Conservation (phyloP, 352 stramenopile genomes). For the Pythium rishiriense region DNA sequence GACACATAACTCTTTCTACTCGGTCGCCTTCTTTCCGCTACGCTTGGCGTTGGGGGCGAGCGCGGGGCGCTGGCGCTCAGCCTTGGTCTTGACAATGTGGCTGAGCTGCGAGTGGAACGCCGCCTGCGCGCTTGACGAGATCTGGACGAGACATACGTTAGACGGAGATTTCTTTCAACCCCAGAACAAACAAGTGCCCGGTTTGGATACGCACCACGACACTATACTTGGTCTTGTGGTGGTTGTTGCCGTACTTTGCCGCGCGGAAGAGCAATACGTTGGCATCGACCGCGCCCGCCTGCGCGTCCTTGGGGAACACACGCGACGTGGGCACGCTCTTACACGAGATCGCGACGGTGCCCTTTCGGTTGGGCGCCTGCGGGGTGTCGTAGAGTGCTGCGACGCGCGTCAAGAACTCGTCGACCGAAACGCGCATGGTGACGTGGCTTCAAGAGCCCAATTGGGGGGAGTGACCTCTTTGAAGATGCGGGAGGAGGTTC, state of each 20-base stretch:
- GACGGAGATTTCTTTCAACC: too few species aligned
- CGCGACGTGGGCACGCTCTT: conserved; percentile 52
- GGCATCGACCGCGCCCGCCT: conserved; percentile 41
- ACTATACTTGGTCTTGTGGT: conserved; percentile 87
- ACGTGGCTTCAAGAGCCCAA: neutral
- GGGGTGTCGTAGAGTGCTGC: conserved; percentile 50
- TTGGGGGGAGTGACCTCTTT: neutral
- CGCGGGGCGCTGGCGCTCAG: conserved; percentile 37
- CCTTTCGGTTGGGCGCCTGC: conserved; percentile 35
- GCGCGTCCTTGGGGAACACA: conserved; percentile 24
- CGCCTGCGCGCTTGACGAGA: conserved; percentile 55
- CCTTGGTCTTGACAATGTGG: conserved; percentile 73
- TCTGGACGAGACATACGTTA: conserved; percentile 29
- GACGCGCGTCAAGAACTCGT: conserved; percentile 67
- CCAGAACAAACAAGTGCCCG: too few species aligned
- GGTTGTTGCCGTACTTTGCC: conserved; percentile 85
- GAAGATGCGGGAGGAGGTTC: neutral
- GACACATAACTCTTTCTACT: conserved; percentile 34
- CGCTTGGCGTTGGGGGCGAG: conserved; percentile 30
- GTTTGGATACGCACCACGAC: conserved; percentile 53
- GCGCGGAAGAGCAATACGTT: conserved; percentile 73
- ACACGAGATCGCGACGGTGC: conserved; percentile 59
- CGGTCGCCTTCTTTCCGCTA: conserved; percentile 54
- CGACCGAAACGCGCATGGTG: conserved; percentile 60
- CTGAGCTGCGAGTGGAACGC: conserved; percentile 70